Conservation (phyloP, 2,329 filamentous ascomycete species). For the Cladorrhinum sp. region DNA sequence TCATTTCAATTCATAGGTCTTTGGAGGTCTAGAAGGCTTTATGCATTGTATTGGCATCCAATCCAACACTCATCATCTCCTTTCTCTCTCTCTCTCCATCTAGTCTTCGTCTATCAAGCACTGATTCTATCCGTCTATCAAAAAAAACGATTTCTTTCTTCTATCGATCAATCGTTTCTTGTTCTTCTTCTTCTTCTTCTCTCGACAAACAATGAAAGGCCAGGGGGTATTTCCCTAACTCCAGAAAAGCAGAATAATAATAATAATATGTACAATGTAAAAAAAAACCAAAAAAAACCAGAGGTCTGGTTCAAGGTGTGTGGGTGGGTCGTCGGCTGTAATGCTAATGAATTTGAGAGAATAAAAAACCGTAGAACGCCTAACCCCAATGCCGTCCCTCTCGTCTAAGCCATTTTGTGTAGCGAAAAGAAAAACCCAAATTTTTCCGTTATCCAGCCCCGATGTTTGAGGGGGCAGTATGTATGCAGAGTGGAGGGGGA, state of each 20-base stretch:
- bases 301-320: background rate
- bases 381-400: background rate
- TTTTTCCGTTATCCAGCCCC: background rate
- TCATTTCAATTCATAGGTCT: too few relatives aligned
- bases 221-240: background rate
- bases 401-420: background rate
- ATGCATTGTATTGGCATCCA: too few relatives aligned
- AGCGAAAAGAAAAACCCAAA: background rate
- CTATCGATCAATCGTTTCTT: background rate
- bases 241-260: background rate
- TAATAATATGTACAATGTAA: background rate
- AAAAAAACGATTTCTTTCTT: conserved; percentile 2
- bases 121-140: background rate
- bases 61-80: too few relatives aligned
- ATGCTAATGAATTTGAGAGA: background rate
- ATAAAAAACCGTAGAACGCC: background rate
- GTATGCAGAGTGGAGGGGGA: background rate
- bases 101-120: too few relatives aligned
- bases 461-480: background rate
- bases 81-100: too few relatives aligned
- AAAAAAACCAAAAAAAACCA: too few relatives aligned
- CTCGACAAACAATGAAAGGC: background rate
- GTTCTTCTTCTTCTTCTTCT: background rate
- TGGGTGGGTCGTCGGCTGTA: background rate
- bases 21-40: too few relatives aligned